Conservation (phyloP, 2,329 filamentous ascomycete genomes). For the Venturia aucupariae region DNA sequence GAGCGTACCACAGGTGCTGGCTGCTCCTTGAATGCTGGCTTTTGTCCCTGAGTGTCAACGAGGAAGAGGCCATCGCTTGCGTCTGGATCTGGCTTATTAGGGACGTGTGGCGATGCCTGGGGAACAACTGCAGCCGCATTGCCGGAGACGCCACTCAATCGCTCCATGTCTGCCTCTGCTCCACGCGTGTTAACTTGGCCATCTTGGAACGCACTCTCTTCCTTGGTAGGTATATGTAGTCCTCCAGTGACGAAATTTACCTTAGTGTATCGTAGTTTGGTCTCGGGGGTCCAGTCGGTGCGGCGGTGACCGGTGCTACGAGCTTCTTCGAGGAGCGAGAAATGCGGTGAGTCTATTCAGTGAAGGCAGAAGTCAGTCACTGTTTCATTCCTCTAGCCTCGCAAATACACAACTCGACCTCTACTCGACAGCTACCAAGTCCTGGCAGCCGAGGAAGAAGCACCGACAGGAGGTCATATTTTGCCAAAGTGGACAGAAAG, state of each 20-base stretch:
- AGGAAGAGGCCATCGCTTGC: slow-evolving; percentile 13
- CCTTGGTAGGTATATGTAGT: slow-evolving; percentile 25
- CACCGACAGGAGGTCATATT: neutral
- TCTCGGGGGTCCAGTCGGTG: slow-evolving; percentile 37
- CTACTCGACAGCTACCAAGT: neutral
- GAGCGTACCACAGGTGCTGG: slow-evolving; percentile 18
- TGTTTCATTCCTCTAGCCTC: neutral
- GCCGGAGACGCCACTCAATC: neutral
- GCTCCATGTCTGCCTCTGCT: neutral
- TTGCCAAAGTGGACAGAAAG: neutral
- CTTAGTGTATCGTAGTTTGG: slow-evolving; percentile 45
- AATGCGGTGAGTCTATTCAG: slow-evolving; percentile 16
- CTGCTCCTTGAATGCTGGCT: slow-evolving; percentile 2
- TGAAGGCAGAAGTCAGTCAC: neutral
- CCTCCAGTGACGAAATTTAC: slow-evolving; percentile 55
- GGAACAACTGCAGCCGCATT: neutral
- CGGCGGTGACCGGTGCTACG: slow-evolving; percentile 46
- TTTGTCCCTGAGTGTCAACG: slow-evolving; percentile 14
- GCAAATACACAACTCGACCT: neutral
- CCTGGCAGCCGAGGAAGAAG: neutral
- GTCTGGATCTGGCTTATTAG: neutral
- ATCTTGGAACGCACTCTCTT: slow-evolving; percentile 19
- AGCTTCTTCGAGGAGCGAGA: slow-evolving; percentile 49
- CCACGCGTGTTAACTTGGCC: neutral
- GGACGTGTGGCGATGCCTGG: neutral